Conservation (phyloP, 108 stramenopile species). For the Cyclostephanos tholiformis region DNA sequence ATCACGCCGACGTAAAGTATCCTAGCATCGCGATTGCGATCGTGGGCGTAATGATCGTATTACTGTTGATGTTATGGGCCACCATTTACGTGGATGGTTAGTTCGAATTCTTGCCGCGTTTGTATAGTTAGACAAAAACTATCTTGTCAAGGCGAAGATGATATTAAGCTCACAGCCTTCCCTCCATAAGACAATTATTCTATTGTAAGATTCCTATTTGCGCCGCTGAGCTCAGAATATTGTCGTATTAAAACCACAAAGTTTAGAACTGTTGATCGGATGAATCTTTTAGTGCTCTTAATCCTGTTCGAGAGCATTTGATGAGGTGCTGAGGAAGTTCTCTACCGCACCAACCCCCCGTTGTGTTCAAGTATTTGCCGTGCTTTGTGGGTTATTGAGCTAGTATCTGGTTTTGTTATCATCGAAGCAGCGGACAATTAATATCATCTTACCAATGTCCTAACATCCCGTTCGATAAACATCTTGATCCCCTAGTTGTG, state of each 20-base stretch:
- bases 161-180: not conserved
- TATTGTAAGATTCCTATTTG: not conserved
- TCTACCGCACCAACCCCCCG: no score
- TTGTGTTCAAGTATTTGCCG: no score
- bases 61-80: slow-evolving; percentile 26
- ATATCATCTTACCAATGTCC: no score
- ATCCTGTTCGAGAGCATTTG: no score
- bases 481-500: no score
- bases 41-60: slow-evolving; percentile 45
- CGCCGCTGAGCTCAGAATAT: not conserved
- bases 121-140: slow-evolving; percentile 1
- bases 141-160: not conserved
- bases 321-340: no score
- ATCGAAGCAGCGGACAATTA: no score
- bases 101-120: not conserved
- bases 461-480: no score
- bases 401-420: no score
- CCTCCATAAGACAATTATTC: not conserved
- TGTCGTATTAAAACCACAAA: not conserved
- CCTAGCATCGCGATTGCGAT: slow-evolving; percentile 68
- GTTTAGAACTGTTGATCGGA: no score
- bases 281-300: no score
- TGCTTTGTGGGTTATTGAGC: no score
- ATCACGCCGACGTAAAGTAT: slow-evolving; percentile 74
- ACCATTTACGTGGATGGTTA: slow-evolving; percentile 42